Evolutionary conservation across 192 early-diverging fungal species (phyloP), one percentile per base, ranked within the genome.

Genomic region (Phycomyces nitens): DNA sequence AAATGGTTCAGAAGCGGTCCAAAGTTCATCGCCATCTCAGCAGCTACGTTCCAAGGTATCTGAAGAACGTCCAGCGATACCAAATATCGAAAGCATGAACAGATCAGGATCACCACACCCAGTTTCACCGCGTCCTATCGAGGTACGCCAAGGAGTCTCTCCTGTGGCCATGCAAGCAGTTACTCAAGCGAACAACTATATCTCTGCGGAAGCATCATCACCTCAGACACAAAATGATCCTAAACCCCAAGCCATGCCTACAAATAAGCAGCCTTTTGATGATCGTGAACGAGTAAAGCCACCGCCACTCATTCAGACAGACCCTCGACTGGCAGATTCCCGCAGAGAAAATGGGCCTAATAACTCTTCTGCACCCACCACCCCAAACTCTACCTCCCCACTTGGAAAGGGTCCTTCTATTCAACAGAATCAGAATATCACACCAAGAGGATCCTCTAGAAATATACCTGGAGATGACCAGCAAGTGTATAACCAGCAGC

Each of bases 121-220:
- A n/a, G 59, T 51, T 53, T 68, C 66, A 11, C 66, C 66, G 29
- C 60, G 66, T 39, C 52, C 70, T 12, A 29, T 66, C 12, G 59
- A 72, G 60, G 64, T 66, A 5, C 64, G 62, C n/a, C 64, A 43
- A 16, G 64, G 60, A 41, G 49, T 58, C 40, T 56, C 60, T 50
- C 70, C 70, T 27, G 65, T 66, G 29, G 54, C 60, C 42, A 72
- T 72, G 70, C 65, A 66, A 10, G 64, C 70, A 14, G 60, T 61
- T 21, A 47, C 55, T 18, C 70, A 72, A 42, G 62, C 52, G 34
- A 68, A 58, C 6, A 43, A 10, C 20, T 49, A 20, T 20, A 18
- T 20, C 10, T 49, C 16, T 49, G 2, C 47, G 20, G 20, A 10
- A 49, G 1, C 47, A 34, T 34, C 29, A 7, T 34, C 29, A 2